Conservation (phyloP, 345 rosid genomes). For the Boechera divaricarpa region DNA sequence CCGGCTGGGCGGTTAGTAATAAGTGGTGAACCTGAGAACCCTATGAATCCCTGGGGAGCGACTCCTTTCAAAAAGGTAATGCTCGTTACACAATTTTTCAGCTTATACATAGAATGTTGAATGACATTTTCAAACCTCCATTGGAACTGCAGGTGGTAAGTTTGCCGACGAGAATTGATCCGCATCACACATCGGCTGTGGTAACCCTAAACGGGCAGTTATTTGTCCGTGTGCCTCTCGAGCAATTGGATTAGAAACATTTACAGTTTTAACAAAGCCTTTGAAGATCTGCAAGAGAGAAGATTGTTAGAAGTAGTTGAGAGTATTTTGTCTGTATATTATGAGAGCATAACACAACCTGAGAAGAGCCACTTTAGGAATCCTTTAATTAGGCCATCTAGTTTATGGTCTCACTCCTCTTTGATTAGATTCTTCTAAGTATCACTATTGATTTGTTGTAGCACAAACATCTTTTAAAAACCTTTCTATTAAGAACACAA, state of each 20-base stretch:
- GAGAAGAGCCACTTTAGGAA: slow-evolving; percentile 34
- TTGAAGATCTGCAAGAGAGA: slow-evolving; percentile 26
- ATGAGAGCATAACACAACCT: slow-evolving; percentile 35
- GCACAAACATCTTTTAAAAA: slow-evolving; percentile 22
- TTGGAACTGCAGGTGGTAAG: slow-evolving; percentile 62
- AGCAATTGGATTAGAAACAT: slow-evolving; percentile 50
- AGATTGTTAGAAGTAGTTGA: slow-evolving; percentile 40
- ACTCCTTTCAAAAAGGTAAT: slow-evolving; percentile 88
- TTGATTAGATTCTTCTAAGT: slow-evolving; percentile 29
- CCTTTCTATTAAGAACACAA: not conserved
- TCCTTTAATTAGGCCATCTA: slow-evolving; percentile 39
- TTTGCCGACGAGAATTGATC: slow-evolving; percentile 86
- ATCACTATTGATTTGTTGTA: slow-evolving; percentile 37
- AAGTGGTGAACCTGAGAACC: slow-evolving; percentile 92
- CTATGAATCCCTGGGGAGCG: slow-evolving; percentile 93
- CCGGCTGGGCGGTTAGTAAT: slow-evolving; percentile 90
- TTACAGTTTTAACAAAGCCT: slow-evolving; percentile 32
- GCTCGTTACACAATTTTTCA: not conserved
- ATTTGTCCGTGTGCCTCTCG: slow-evolving; percentile 76
- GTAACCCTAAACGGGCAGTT: slow-evolving; percentile 89
- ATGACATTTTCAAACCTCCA: not conserved
- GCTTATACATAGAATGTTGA: not conserved
- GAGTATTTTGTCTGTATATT: slow-evolving; percentile 43
- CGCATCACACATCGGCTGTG: slow-evolving; percentile 82
- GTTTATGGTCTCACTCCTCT: slow-evolving; percentile 39